Conservation (phyloP, 2,329 filamentous ascomycete species). For the Penicillium sp. region DNA sequence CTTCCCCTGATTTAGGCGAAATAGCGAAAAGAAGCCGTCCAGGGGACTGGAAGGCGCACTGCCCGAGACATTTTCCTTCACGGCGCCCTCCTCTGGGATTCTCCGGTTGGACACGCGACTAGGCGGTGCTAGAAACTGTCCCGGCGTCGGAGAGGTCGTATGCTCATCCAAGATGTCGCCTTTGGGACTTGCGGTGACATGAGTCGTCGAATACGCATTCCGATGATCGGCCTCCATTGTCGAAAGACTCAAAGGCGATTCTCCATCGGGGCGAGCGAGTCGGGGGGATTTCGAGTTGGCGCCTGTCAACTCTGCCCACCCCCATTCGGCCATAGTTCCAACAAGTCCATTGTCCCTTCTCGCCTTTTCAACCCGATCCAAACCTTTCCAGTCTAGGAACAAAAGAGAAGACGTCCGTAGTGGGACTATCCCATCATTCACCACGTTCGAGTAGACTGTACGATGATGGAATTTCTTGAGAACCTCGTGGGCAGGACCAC, state of each 20-base stretch:
- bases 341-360: slow-evolving; percentile 83
- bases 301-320: slow-evolving; percentile 83
- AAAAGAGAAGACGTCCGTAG: slow-evolving; percentile 89
- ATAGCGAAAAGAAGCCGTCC: slow-evolving; percentile 62
- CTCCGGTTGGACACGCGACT: slow-evolving; percentile 10
- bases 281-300: slow-evolving; percentile 52
- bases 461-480: slow-evolving; percentile 80
- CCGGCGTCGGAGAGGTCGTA: slow-evolving; percentile 11
- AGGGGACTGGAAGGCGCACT: slow-evolving; percentile 45
- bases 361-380: slow-evolving; percentile 89
- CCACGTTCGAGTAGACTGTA: slow-evolving; percentile 91
- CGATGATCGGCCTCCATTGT: not conserved
- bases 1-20: slow-evolving; percentile 53
- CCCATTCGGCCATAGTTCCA: slow-evolving; percentile 84
- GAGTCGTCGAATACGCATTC: slow-evolving; percentile 7
- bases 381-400: slow-evolving; percentile 90
- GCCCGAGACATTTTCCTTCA: slow-evolving; percentile 11
- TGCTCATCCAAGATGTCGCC: slow-evolving; percentile 3
- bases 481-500: slow-evolving; percentile 79
- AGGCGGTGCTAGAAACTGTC: slow-evolving; percentile 17
- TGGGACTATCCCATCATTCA: slow-evolving; percentile 95
- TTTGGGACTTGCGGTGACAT: slow-evolving; percentile 12
- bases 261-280: slow-evolving; percentile 25
- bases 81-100: slow-evolving; percentile 2
- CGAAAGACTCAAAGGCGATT: slow-evolving; percentile 17